Evolutionary conservation across 352 stramenopile species (phyloP).

Genomic region (Phytophthora lateralis): DNA sequence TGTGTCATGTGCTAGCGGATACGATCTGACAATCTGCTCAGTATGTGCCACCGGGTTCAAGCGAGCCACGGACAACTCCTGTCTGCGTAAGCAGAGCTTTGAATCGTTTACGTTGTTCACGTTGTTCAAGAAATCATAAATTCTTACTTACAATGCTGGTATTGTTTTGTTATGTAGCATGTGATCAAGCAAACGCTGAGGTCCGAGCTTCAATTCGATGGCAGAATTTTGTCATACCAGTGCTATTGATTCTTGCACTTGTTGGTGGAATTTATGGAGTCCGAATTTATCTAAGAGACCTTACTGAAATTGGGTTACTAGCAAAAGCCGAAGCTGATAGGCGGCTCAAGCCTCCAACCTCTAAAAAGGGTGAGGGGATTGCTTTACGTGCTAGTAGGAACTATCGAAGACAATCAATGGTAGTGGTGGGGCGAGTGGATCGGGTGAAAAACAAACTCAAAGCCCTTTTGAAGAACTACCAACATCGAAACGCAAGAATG

Average conservation of each 20-base stretch:
- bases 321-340: conserved; percentile 68
- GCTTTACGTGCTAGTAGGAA: conserved; percentile 27
- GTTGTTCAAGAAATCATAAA: background rate
- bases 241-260: conserved; percentile 46
- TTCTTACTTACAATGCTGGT: background rate
- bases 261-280: conserved; percentile 42
- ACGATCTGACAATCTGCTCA: conserved; percentile 72
- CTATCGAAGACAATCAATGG: conserved; percentile 31
- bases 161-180: conserved; percentile 40
- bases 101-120: background rate
- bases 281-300: conserved; percentile 58
- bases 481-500: conserved; percentile 37
- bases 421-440: conserved; percentile 31
- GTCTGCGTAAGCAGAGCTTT: conserved; percentile 48
- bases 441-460: conserved; percentile 38
- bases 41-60: conserved; percentile 66
- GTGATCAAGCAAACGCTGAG: conserved; percentile 53
- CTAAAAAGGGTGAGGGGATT: conserved; percentile 24
- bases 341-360: conserved; percentile 38
- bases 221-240: conserved; percentile 80
- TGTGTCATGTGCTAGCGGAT: conserved; percentile 47
- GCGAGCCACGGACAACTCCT: conserved; percentile 57
- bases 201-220: conserved; percentile 57
- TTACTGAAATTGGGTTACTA: conserved; percentile 65
- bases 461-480: conserved; percentile 11